A percentile compares a stretch with the other conserved stretches of the same genome.
phyloP scores from a whole-genome alignment of 148 eudicot species.

The Diospyros kaki region DNA sequence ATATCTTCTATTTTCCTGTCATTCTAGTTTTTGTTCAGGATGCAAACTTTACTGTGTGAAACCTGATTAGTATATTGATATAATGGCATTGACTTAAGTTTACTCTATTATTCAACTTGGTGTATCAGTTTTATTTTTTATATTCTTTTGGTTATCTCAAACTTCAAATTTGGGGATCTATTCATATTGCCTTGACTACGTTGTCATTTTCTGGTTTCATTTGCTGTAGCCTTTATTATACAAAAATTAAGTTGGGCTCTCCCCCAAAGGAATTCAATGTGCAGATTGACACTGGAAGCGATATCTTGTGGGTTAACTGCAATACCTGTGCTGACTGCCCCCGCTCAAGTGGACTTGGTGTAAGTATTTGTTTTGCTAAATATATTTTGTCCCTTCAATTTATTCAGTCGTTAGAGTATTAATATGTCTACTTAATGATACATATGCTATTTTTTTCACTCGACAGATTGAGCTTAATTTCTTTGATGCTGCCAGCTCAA shows the following conservation, averaged over 20 bases:
- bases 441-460: constrained; percentile 9
- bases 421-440: background rate
- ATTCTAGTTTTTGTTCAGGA: background rate
- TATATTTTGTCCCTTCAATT: background rate
- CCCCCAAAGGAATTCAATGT: constrained; percentile 96
- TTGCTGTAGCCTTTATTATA: constrained; percentile 64
- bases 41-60: background rate
- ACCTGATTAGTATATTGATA: background rate
- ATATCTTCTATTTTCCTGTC: background rate
- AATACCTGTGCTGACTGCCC: constrained; percentile 82
- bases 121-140: too few relatives aligned
- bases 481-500: constrained; percentile 66
- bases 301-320: constrained; percentile 88
- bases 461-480: constrained; percentile 70
- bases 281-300: constrained; percentile 98
- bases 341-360: constrained; percentile 82
- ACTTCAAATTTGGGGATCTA: background rate
- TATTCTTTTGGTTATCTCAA: too few relatives aligned
- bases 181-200: constrained; percentile 3
- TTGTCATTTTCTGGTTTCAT: constrained; percentile 11
- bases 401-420: background rate
- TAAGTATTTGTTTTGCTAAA: constrained; percentile 33
- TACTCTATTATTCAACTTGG: too few relatives aligned
- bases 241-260: constrained; percentile 83
- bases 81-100: too few relatives aligned